Conservation (phyloP, 2,329 filamentous ascomycete species). For the Colletotrichum sp. region DNA sequence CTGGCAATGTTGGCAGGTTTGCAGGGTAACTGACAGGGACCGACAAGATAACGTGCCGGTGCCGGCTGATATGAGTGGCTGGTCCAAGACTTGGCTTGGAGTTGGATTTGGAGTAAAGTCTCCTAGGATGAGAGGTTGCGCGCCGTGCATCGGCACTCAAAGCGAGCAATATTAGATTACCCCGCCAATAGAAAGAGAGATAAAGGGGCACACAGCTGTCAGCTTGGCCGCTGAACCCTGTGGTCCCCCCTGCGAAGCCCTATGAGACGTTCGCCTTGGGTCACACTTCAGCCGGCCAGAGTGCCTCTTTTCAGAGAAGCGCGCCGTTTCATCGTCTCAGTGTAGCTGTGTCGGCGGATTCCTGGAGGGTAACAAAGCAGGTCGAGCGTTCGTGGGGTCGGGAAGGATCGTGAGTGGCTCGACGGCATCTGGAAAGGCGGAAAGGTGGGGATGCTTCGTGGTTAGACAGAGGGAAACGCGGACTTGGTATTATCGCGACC, state of each 20-base stretch:
- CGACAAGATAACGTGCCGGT: conserved; percentile 21
- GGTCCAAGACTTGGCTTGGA: not conserved
- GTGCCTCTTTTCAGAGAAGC: conserved; percentile 7
- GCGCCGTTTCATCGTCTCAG: conserved; percentile 8
- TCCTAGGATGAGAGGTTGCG: not conserved
- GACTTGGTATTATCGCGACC: not conserved
- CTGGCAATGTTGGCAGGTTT: not conserved
- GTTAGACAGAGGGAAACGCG: not conserved
- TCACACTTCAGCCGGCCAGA: not conserved
- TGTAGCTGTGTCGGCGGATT: conserved; percentile 6
- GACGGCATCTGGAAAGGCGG: not conserved
- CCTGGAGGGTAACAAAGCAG: conserved; percentile 12
- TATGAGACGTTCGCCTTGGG: conserved; percentile 2
- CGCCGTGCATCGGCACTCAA: conserved; percentile 12
- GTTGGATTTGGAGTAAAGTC: not conserved
- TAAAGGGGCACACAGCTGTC: conserved; percentile 7
- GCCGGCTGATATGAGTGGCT: conserved; percentile 14
- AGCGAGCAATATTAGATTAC: not conserved
- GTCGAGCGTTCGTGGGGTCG: conserved; percentile 15
- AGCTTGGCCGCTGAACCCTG: conserved; percentile 8
- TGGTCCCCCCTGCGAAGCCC: conserved; percentile 6
- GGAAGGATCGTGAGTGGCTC: conserved; percentile 7
- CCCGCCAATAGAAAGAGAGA: conserved; percentile 11
- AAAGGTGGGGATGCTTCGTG: not conserved
- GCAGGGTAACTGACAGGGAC: conserved; percentile 15